These are phyloP conservation scores for Truncatella angustata DNA, from an alignment of 2,329 filamentous ascomycete genomes.

Conservation along the genomic window DNA sequence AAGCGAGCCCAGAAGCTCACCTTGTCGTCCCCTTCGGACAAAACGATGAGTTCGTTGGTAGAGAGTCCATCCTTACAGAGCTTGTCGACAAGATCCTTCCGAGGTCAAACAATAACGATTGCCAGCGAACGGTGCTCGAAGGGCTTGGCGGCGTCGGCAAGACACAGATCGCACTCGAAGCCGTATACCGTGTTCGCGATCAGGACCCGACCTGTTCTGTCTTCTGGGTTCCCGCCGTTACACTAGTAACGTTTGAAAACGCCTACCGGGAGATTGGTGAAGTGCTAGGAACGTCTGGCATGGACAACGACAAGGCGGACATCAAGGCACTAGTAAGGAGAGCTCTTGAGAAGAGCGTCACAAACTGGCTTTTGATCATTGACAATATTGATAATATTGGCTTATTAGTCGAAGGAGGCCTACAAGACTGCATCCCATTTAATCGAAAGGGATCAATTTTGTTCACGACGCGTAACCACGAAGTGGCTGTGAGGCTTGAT, in stretches of 20 bases:
- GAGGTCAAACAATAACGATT: slow-evolving; percentile 13
- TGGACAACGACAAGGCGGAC: slow-evolving; percentile 31
- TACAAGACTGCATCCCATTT: neutral
- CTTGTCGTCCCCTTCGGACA: slow-evolving; percentile 16
- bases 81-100: slow-evolving; percentile 12
- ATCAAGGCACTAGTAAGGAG: slow-evolving; percentile 33
- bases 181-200: slow-evolving; percentile 25
- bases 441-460: slow-evolving; percentile 4
- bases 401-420: neutral
- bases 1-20: neutral
- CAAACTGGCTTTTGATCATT: slow-evolving; percentile 40
- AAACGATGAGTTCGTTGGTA: slow-evolving; percentile 16
- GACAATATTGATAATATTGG: slow-evolving; percentile 42
- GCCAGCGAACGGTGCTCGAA: slow-evolving; percentile 22
- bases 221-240: slow-evolving; percentile 37
- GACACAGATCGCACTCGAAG: slow-evolving; percentile 36
- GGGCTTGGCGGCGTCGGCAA: slow-evolving; percentile 36
- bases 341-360: slow-evolving; percentile 23
- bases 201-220: slow-evolving; percentile 29
- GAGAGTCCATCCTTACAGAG: slow-evolving; percentile 8
- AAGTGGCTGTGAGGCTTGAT: neutral
- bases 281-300: slow-evolving; percentile 22
- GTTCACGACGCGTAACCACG: slow-evolving; percentile 4
- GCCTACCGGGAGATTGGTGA: slow-evolving; percentile 32
- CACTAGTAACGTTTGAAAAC: slow-evolving; percentile 28